A percentile compares a stretch with the other conserved stretches of the same genome.
Conservation (phyloP, 768 basidiomycete genomes). For the Chalciporus sphaerocephalus region DNA sequence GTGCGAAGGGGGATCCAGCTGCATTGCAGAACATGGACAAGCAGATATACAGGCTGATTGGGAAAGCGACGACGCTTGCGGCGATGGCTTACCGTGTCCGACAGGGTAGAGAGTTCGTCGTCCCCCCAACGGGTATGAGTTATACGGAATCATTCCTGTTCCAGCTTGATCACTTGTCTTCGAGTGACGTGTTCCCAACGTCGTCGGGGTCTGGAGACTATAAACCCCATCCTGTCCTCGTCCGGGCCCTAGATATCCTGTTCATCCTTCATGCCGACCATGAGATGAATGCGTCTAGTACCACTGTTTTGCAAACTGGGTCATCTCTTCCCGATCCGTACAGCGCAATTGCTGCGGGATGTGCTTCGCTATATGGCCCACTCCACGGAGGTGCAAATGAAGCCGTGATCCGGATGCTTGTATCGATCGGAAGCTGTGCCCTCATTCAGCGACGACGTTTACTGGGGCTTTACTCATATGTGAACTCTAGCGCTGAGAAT, state of each 20-base stretch:
- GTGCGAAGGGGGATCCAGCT: conserved; percentile 55
- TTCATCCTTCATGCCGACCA: conserved; percentile 90
- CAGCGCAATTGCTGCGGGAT: conserved; percentile 83
- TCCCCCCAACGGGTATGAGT: conserved; percentile 74
- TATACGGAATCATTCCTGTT: conserved; percentile 89
- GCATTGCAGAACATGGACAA: conserved; percentile 85
- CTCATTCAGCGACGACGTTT: background rate
- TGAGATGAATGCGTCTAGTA: conserved; percentile 82
- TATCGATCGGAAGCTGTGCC: conserved; percentile 75
- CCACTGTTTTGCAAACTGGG: conserved; percentile 83
- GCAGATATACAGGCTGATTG: conserved; percentile 85
- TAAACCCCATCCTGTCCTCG: conserved; percentile 77
- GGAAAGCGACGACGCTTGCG: conserved; percentile 84
- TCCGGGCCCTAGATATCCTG: conserved; percentile 81
- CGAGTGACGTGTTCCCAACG: conserved; percentile 26
- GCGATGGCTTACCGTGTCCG: conserved; percentile 95
- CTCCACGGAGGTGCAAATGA: conserved; percentile 79
- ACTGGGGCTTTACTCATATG: background rate
- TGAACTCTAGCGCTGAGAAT: conserved; percentile 59
- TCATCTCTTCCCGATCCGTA: conserved; percentile 90
- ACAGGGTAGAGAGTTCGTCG: conserved; percentile 84
- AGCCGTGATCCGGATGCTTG: conserved; percentile 90
- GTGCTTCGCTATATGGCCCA: conserved; percentile 70
- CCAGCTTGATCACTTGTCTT: conserved; percentile 76
- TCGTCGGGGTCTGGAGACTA: conserved; percentile 52